Evolutionary conservation across 2,329 filamentous ascomycete species (phyloP), one percentile per base, ranked within the genome.

Genomic region (Diplocarpon rosae): DNA sequence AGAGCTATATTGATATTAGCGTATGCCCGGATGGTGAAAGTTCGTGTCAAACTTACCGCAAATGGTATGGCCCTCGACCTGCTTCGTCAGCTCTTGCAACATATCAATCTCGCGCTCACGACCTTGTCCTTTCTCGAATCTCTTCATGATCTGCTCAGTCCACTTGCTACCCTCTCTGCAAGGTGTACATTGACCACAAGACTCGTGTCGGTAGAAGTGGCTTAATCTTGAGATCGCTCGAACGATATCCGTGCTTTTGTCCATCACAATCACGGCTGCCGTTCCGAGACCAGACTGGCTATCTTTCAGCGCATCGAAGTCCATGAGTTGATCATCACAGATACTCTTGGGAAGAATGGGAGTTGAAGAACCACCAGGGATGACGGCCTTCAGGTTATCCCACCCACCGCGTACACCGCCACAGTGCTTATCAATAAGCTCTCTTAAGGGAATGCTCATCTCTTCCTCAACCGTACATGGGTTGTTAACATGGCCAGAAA

Each of bases 141-240:
- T 83, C 67, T 84, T 73, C 92, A 98, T 96, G 67, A 98, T 96
- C 73, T 98, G 89, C 68, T 94, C 85, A 10, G 90, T 95, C 92
- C 92, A 98, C 72, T 94, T 95, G 73, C 84, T 93, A 55, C 92
- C 92, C 71, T 98, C 92, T 64, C 92, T 85, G 76, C 92, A 98
- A n/a, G 92, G 92, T 47, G 92, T 98, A 73, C 92, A 98, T 71
- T 98, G 92, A 49, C 92, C 92, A 67, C 92, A 98, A 55, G 82
- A 89, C 73, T 98, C 92, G 72, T 98, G 92, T 68, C 89, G 85
- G 75, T 98, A 98, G 73, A 98, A 98, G 66, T 90, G 86, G 60
- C 85, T 86, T 58, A 98, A 79, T 58, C 92, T 83, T 53, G 85
- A 82, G 63, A 98, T 96, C 62, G 87, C 86, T 54, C 90, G 84